These are phyloP conservation scores for Cystobasidium onofrii DNA, from an alignment of 768 basidiomycete species.

Conservation along the genomic window DNA sequence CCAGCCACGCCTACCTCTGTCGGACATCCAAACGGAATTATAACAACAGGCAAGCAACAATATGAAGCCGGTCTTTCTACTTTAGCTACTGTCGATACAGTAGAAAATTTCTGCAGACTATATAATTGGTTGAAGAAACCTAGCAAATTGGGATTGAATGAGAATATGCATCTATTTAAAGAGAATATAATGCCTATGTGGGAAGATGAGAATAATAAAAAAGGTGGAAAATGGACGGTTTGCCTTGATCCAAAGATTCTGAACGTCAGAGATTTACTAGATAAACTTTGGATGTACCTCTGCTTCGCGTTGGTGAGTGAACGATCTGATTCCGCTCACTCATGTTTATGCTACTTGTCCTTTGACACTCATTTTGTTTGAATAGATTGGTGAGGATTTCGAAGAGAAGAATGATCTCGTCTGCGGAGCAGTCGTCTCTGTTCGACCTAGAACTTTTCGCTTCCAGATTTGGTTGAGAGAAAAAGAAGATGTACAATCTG, in stretches of 20 bases:
- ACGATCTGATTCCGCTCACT: constrained; percentile 51
- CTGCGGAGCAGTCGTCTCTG: constrained; percentile 62
- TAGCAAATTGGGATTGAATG: constrained; percentile 74
- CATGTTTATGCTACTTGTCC: too few species aligned
- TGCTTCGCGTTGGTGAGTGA: constrained; percentile 78
- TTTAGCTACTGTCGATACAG: constrained; percentile 82
- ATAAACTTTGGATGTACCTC: constrained; percentile 82
- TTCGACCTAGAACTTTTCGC: constrained; percentile 75
- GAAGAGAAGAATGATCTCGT: constrained; percentile 20
- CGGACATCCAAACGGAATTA: background rate
- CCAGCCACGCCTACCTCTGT: background rate
- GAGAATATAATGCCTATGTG: constrained; percentile 92
- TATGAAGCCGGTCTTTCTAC: constrained; percentile 80
- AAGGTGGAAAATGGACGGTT: constrained; percentile 90
- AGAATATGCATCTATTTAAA: constrained; percentile 94
- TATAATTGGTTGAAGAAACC: constrained; percentile 50
- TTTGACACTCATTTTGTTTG: too few species aligned
- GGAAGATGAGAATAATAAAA: constrained; percentile 86
- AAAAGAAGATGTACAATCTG: constrained; percentile 73
- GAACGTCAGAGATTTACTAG: constrained; percentile 60
- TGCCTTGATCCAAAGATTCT: constrained; percentile 63
- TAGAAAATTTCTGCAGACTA: constrained; percentile 71
- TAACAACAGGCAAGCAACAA: constrained; percentile 50
- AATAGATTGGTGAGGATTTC: constrained; percentile 15
- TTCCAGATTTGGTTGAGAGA: constrained; percentile 84